Evolutionary conservation across 2,329 filamentous ascomycete genomes (phyloP).

Genomic region (Simplicillium sp.): DNA sequence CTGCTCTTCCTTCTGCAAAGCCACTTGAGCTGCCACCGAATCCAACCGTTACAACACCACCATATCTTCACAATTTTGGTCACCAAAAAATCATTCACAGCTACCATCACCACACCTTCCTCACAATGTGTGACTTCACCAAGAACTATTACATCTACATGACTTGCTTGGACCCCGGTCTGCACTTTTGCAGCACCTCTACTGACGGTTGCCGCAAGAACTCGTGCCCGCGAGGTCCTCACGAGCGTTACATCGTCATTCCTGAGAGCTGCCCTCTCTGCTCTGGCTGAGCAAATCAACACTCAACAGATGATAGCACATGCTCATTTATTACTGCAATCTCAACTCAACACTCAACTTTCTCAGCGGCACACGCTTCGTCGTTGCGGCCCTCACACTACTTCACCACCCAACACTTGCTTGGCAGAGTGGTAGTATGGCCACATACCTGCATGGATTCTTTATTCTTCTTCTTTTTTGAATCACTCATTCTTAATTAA

Average conservation of each 20-base stretch:
- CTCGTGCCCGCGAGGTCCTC: slow-evolving; percentile 53
- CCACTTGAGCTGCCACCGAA: background rate
- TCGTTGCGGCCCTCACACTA: too few species aligned
- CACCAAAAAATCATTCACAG: background rate
- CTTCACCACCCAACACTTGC: too few species aligned
- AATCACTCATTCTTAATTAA: too few species aligned
- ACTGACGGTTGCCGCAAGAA: slow-evolving; percentile 54
- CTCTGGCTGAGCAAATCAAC: slow-evolving; percentile 18
- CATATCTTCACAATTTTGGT: too few species aligned
- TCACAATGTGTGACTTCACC: slow-evolving; percentile 53
- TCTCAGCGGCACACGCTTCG: too few species aligned
- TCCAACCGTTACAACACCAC: too few species aligned
- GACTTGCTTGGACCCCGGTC: slow-evolving; percentile 56
- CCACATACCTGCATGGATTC: too few species aligned
- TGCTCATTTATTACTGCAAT: too few species aligned
- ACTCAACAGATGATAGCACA: slow-evolving; percentile 8
- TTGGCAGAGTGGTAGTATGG: too few species aligned
- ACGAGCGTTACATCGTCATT: slow-evolving; percentile 65
- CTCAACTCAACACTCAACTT: too few species aligned
- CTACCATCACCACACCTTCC: background rate
- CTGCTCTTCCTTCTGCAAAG: background rate
- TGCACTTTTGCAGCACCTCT: slow-evolving; percentile 62
- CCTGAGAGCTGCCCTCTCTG: slow-evolving; percentile 49
- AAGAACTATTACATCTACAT: slow-evolving; percentile 74
- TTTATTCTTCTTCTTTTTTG: too few species aligned